Evolutionary conservation across 305 asterid species (phyloP).

Genomic region (Solanum chacoense): DNA sequence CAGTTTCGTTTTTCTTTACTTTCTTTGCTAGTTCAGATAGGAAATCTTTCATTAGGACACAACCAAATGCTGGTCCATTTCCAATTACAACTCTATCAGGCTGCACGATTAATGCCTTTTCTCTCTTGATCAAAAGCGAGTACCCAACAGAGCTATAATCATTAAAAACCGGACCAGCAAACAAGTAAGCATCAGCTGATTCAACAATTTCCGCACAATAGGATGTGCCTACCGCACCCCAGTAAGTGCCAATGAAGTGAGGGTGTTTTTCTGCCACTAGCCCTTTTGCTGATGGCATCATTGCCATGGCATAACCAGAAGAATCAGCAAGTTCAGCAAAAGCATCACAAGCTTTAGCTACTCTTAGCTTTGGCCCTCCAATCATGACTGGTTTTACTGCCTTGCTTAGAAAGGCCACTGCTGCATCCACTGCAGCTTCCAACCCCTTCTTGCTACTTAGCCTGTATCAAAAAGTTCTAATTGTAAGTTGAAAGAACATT

Average conservation of each 20-base stretch:
- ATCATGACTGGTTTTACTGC: conserved; percentile 58
- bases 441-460: conserved; percentile 35
- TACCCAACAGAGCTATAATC: conserved; percentile 50
- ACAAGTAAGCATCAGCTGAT: conserved; percentile 42
- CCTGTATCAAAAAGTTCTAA: conserved; percentile 9
- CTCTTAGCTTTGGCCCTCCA: conserved; percentile 56
- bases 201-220: conserved; percentile 44
- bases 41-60: conserved; percentile 48
- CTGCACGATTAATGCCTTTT: conserved; percentile 46
- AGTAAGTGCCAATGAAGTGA: conserved; percentile 45
- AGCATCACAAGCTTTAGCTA: conserved; percentile 34
- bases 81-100: conserved; percentile 49
- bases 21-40: conserved; percentile 25
- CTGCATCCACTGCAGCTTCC: conserved; percentile 53
- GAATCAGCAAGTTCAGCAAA: conserved; percentile 37
- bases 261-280: conserved; percentile 36
- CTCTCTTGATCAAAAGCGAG: conserved; percentile 41
- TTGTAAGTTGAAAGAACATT: neutral
- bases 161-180: conserved; percentile 42
- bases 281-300: conserved; percentile 46
- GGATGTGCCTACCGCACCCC: conserved; percentile 45
- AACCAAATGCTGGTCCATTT: conserved; percentile 55
- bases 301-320: conserved; percentile 28
- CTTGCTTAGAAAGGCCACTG: conserved; percentile 42
- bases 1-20: conserved; percentile 26